These are phyloP conservation scores for Aspergillus caelatus DNA, from an alignment of 2,329 filamentous ascomycete species.

Conservation along the genomic window DNA sequence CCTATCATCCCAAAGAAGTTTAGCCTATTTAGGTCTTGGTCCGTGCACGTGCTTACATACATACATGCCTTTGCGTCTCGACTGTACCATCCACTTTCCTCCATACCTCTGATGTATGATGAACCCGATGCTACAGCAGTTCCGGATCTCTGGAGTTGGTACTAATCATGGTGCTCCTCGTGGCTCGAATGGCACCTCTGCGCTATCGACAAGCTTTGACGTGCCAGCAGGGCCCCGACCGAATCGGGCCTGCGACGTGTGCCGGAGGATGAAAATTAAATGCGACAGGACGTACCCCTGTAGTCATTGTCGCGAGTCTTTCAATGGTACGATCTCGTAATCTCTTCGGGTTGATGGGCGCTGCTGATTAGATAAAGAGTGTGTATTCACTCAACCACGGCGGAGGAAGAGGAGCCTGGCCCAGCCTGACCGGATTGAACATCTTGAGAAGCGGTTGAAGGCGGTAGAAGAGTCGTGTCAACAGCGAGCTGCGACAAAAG, in stretches of 20 bases:
- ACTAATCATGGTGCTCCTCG: not conserved
- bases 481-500: not conserved
- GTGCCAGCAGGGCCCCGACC: not conserved
- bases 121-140: not conserved
- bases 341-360: not conserved
- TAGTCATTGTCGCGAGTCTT: not conserved
- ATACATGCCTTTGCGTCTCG: not conserved
- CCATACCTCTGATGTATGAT: not conserved
- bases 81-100: not conserved
- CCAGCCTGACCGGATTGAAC: not conserved
- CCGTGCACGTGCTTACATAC: not conserved
- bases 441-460: slow-evolving; percentile 1
- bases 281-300: not conserved
- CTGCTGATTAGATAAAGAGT: not conserved
- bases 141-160: not conserved
- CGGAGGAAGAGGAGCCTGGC: not conserved
- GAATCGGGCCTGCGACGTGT: not conserved
- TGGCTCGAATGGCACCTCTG: not conserved
- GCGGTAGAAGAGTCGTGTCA: not conserved
- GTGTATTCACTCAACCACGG: not conserved
- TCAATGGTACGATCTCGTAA: not conserved
- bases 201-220: not conserved
- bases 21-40: not conserved
- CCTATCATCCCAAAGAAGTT: not conserved
- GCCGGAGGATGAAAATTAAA: slow-evolving; percentile 7